A percentile compares a stretch with the other conserved stretches of the same genome.
Conservation (phyloP, 202 grass and related monocot species). For the Digitaria exilis region DNA sequence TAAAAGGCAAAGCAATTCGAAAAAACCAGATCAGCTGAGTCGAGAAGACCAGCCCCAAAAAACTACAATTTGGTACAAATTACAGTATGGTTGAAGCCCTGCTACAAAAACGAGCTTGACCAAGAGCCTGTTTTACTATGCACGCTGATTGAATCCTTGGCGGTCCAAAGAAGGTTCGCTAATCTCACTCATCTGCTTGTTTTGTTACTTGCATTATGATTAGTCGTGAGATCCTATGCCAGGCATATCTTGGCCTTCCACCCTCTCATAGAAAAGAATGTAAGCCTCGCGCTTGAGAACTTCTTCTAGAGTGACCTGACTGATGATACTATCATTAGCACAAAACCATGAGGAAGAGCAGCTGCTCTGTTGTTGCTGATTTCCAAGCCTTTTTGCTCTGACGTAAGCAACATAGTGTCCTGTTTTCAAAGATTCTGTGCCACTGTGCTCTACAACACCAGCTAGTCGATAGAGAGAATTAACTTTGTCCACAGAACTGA, state of each 20-base stretch:
- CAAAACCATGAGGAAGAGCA: slow-evolving; percentile 61
- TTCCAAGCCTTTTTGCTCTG: slow-evolving; percentile 32
- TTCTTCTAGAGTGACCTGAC: slow-evolving; percentile 58
- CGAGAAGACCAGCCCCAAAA: background rate
- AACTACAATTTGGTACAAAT: slow-evolving; percentile 2
- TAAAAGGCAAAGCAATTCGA: background rate
- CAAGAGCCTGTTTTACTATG: slow-evolving; percentile 9
- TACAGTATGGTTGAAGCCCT: slow-evolving; percentile 31
- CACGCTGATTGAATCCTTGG: slow-evolving; percentile 4
- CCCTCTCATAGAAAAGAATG: slow-evolving; percentile 84
- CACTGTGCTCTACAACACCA: slow-evolving; percentile 69
- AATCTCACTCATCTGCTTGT: slow-evolving; percentile 10
- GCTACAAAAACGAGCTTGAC: slow-evolving; percentile 19
- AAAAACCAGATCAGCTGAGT: background rate
- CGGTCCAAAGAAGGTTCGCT: slow-evolving; percentile 11
- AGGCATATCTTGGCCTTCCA: slow-evolving; percentile 30
- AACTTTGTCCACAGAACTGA: slow-evolving; percentile 54
- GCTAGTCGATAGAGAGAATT: slow-evolving; percentile 64
- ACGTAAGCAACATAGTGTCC: slow-evolving; percentile 81
- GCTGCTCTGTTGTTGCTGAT: slow-evolving; percentile 8
- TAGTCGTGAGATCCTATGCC: background rate
- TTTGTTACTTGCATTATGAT: background rate
- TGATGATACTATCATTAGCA: slow-evolving; percentile 47
- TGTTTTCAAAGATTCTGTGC: background rate
- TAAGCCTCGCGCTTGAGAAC: slow-evolving; percentile 66